Percentiles rank a stretch among this genome's conserved stretches.
These are phyloP conservation scores for Kuraishia ogatae DNA, from an alignment of 805 yeast species.

Conservation along the genomic window DNA sequence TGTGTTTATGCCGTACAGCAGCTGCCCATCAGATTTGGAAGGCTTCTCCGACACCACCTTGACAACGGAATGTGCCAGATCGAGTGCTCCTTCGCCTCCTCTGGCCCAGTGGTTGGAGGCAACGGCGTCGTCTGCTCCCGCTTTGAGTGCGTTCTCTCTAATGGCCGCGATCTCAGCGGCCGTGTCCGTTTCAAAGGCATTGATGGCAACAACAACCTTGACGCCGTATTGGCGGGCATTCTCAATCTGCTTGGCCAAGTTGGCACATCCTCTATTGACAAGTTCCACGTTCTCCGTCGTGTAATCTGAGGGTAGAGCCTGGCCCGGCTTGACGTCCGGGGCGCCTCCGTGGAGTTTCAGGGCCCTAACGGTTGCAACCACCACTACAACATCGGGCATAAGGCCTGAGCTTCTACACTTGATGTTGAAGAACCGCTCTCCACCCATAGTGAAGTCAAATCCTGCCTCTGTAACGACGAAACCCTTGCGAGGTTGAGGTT, in stretches of 20 bases:
- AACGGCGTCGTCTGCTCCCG: conserved; percentile 93
- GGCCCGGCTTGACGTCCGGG: conserved; percentile 93
- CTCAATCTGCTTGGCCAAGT: conserved; percentile 81
- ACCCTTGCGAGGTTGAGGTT: conserved; percentile 40
- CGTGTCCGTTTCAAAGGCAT: conserved; percentile 78
- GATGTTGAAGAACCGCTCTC: conserved; percentile 93
- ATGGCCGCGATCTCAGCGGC: conserved; percentile 73
- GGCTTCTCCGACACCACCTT: conserved; percentile 45
- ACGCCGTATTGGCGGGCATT: conserved; percentile 80
- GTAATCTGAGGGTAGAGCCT: conserved; percentile 75
- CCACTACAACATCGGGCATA: conserved; percentile 81
- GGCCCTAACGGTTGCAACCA: conserved; percentile 96
- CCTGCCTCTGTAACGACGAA: conserved; percentile 97
- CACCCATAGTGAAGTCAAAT: conserved; percentile 98
- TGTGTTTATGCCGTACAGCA: conserved; percentile 62
- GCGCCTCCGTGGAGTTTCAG: conserved; percentile 96
- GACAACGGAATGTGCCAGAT: conserved; percentile 76
- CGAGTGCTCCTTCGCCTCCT: conserved; percentile 88
- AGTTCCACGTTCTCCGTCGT: conserved; percentile 72
- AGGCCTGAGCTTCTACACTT: conserved; percentile 90
- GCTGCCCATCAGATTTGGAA: conserved; percentile 25
- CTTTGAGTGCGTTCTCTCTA: conserved; percentile 68
- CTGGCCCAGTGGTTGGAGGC: conserved; percentile 91
- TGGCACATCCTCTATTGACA: conserved; percentile 73
- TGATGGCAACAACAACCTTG: conserved; percentile 93